phyloP scores from a whole-genome alignment of 495 filamentous ascomycete species.

The Penicillium taxi region DNA sequence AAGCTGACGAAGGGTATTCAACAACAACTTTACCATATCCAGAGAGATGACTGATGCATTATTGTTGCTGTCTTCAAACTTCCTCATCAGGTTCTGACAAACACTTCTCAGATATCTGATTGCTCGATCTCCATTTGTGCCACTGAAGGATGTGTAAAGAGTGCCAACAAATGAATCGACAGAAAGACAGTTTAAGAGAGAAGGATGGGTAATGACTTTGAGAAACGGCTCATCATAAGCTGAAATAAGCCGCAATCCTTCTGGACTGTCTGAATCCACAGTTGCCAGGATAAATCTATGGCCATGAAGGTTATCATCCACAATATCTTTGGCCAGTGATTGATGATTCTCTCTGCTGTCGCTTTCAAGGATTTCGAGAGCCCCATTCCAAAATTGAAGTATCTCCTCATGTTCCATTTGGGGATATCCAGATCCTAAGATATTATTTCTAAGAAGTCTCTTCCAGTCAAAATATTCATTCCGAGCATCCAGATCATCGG shows the following conservation, averaged over 20 bases:
- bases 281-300: constrained; percentile 10
- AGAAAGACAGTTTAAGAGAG: constrained; percentile 10
- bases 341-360: constrained; percentile 9
- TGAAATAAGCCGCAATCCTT: not conserved
- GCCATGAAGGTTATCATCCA: constrained; percentile 7
- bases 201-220: constrained; percentile 11
- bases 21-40: constrained; percentile 6
- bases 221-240: constrained; percentile 4
- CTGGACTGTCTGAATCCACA: constrained; percentile 1
- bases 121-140: constrained; percentile 11
- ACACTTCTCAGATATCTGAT: constrained; percentile 8
- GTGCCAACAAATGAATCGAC: constrained; percentile 13
- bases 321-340: constrained; percentile 9
- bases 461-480: constrained; percentile 12
- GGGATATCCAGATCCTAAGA: not conserved
- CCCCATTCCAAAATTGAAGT: constrained; percentile 9
- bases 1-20: constrained; percentile 7
- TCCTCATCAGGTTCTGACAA: constrained; percentile 2
- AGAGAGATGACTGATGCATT: not conserved
- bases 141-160: constrained; percentile 8
- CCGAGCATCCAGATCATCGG: constrained; percentile 3
- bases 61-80: not conserved
- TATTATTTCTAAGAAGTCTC: constrained; percentile 2
- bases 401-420: constrained; percentile 3
- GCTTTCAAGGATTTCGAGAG: constrained; percentile 11